Percentiles rank a stretch among this genome's conserved stretches.
phyloP scores from a whole-genome alignment of 2,329 filamentous ascomycete genomes.

The Cladophialophora yegresii region DNA sequence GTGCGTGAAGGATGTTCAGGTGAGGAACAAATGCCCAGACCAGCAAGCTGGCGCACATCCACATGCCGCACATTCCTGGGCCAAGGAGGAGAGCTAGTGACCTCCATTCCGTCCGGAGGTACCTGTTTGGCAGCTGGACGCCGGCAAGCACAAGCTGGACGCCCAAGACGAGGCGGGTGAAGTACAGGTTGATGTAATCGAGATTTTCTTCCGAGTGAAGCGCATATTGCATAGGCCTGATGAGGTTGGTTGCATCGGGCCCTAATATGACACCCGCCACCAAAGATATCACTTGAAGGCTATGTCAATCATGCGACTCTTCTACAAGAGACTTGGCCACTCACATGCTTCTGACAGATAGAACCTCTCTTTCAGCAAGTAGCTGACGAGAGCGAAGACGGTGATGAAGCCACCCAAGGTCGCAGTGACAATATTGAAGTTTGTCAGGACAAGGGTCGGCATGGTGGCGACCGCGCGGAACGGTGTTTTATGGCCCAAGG shows the following conservation, averaged over 20 bases:
- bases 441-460: slow-evolving; percentile 39
- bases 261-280: slow-evolving; percentile 77
- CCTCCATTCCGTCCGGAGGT: slow-evolving; percentile 76
- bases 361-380: slow-evolving; percentile 83
- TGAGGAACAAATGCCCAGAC: slow-evolving; percentile 75
- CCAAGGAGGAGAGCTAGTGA: slow-evolving; percentile 73
- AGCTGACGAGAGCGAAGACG: slow-evolving; percentile 86
- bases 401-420: slow-evolving; percentile 84
- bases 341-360: slow-evolving; percentile 87
- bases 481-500: too few species aligned
- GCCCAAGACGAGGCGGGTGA: slow-evolving; percentile 82
- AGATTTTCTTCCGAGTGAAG: slow-evolving; percentile 59
- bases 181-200: slow-evolving; percentile 75
- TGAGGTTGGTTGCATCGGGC: slow-evolving; percentile 72
- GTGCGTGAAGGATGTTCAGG: slow-evolving; percentile 72
- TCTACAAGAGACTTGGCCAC: slow-evolving; percentile 43
- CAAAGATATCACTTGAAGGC: slow-evolving; percentile 71
- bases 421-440: slow-evolving; percentile 83
- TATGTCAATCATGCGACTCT: slow-evolving; percentile 23
- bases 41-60: slow-evolving; percentile 76
- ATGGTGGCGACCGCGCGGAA: not conserved
- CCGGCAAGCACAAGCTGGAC: slow-evolving; percentile 88
- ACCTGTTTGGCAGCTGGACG: slow-evolving; percentile 81
- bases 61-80: slow-evolving; percentile 84
- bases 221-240: slow-evolving; percentile 76